Evolutionary conservation across 2,329 filamentous ascomycete species (phyloP), one percentile per base, ranked within the genome.

Genomic region (Lomentospora prolificans): DNA sequence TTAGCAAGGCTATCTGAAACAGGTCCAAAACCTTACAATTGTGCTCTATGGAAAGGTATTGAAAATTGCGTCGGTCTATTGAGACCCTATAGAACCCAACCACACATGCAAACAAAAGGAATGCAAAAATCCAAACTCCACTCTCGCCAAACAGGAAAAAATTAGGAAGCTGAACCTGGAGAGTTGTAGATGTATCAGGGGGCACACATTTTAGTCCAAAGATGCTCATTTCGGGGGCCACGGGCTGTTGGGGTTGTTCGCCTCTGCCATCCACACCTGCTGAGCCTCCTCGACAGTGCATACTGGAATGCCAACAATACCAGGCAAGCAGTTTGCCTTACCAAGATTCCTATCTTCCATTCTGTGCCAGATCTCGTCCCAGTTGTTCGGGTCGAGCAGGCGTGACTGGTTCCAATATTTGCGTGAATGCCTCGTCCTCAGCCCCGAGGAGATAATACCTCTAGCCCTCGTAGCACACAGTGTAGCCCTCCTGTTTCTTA

Each of bases 221-320:
- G n/a, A n/a, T n/a, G n/a, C n/a, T n/a, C n/a, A n/a, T n/a, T n/a
- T n/a, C n/a, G 30, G 30, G 30, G 27, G 51, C 6, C 51, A 53
- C 14, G 51, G 31, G 9, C 30, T 25, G 12, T 33, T 53, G 22
- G 31, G 24, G 31, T 39, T 41, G 3, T 22, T 10, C 8, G 31
- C 17, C 24, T 39, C 30, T 10, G 25, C 17, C 22, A 25, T 24
- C 51, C 51, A 53, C 9, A 19, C 33, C 9, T 33, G 28, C 28
- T 41, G 51, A 19, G 31, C 51, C 9, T 33, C 28, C 9, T 41
- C 31, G 22, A 53, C 51, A 4, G 51, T 10, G 17, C 51, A 53
- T 19, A 53, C 51, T 3, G 51, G 51, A 25, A 53, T 53, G 17
- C 51, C 51, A 5, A 53, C 51, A 36, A 41, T 39, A 5, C 30